These are phyloP conservation scores for Eutrema japonicum DNA, from an alignment of 345 rosid species.

Conservation along the genomic window DNA sequence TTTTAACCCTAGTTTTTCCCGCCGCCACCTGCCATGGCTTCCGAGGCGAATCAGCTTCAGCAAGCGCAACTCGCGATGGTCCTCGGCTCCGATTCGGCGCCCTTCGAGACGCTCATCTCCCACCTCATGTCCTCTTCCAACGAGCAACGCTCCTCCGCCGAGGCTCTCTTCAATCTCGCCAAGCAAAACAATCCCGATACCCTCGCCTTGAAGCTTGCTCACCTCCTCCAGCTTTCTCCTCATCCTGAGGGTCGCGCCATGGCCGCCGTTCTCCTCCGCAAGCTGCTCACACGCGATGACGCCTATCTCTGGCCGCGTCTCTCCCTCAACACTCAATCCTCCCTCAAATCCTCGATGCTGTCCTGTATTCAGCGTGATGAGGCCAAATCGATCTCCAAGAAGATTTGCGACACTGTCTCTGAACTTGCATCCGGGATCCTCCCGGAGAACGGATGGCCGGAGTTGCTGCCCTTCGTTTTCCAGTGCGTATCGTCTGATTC, in stretches of 20 bases:
- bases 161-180: constrained; percentile 81
- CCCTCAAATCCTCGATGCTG: constrained; percentile 73
- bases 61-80: constrained; percentile 82
- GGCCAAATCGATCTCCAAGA: constrained; percentile 78
- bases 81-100: constrained; percentile 80
- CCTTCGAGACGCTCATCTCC: constrained; percentile 83
- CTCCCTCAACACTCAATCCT: constrained; percentile 70
- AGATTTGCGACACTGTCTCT: constrained; percentile 91
- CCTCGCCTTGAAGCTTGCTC: constrained; percentile 81
- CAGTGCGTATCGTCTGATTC: constrained; percentile 88
- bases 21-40: constrained; percentile 64
- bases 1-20: constrained; percentile 45
- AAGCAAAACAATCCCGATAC: constrained; percentile 88
- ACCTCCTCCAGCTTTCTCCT: constrained; percentile 76
- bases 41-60: constrained; percentile 74
- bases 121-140: constrained; percentile 93
- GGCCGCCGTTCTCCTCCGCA: constrained; percentile 95
- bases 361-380: constrained; percentile 77
- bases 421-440: constrained; percentile 91
- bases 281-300: constrained; percentile 88
- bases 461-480: constrained; percentile 90
- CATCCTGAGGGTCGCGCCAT: constrained; percentile 85
- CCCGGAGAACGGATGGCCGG: constrained; percentile 94
- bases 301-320: constrained; percentile 90
- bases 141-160: constrained; percentile 94